Conservation (phyloP, 2,329 filamentous ascomycete species). For the Penicillium sp. region DNA sequence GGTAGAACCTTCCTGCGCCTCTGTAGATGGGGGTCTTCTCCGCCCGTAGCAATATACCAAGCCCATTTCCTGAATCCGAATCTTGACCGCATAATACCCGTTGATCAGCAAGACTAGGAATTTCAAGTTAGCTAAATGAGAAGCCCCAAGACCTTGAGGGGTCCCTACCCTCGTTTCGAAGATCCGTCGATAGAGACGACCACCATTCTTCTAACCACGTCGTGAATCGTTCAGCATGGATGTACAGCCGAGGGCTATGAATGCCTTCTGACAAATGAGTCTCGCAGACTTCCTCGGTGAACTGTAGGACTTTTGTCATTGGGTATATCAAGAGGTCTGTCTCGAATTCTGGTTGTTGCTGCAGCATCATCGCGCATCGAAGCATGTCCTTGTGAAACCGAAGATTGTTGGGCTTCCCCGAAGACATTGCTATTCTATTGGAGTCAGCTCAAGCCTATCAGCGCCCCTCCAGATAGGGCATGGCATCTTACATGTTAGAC, state of each 20-base stretch:
- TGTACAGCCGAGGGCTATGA: slow-evolving; percentile 16
- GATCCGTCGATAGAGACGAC: slow-evolving; percentile 22
- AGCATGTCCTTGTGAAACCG: slow-evolving; percentile 24
- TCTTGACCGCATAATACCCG: not conserved
- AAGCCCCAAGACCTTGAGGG: slow-evolving; percentile 5
- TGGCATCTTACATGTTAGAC: not conserved
- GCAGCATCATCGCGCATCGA: slow-evolving; percentile 30
- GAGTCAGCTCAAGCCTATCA: slow-evolving; percentile 6
- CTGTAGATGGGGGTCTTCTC: not conserved
- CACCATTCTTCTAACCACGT: slow-evolving; percentile 27
- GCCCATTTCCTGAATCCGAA: not conserved
- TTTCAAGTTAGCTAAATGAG: not conserved
- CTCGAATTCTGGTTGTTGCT: slow-evolving; percentile 28
- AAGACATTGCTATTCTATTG: slow-evolving; percentile 24
- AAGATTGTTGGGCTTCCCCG: slow-evolving; percentile 23
- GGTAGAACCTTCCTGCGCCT: not conserved
- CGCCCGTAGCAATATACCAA: slow-evolving; percentile 1
- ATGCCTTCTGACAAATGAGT: slow-evolving; percentile 22
- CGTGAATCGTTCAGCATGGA: slow-evolving; percentile 27
- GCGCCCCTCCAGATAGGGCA: not conserved
- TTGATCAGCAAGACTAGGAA: not conserved
- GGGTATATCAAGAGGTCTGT: slow-evolving; percentile 33
- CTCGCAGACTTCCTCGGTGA: slow-evolving; percentile 28
- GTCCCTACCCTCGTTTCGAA: slow-evolving; percentile 21
- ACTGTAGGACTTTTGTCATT: slow-evolving; percentile 28